A percentile compares a stretch with the other conserved stretches of the same genome.
Evolutionary conservation across 2,329 filamentous ascomycete species (phyloP).

Genomic region (Verticillium alfalfae): DNA sequence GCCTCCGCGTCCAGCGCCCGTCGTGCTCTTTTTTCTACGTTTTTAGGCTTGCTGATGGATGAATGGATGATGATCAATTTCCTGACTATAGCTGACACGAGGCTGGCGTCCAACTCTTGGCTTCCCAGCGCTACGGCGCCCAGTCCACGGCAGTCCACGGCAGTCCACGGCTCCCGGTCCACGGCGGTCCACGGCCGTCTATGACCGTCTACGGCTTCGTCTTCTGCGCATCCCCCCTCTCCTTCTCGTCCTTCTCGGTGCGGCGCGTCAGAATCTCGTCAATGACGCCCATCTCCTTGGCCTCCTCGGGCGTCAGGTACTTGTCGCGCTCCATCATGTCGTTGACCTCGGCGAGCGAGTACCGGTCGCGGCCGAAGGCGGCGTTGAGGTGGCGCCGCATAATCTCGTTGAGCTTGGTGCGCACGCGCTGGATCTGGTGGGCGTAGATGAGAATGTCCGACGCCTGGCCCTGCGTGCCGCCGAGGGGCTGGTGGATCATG

Average conservation of each 20-base stretch:
- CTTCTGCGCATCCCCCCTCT: conserved; percentile 10
- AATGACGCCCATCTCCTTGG: conserved; percentile 82
- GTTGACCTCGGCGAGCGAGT: conserved; percentile 77
- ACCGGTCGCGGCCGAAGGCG: conserved; percentile 67
- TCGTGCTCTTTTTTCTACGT: too few species aligned
- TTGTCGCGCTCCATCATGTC: conserved; percentile 96
- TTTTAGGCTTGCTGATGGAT: too few species aligned
- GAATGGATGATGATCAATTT: too few species aligned
- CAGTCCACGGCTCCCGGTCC: too few species aligned
- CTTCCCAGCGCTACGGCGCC: too few species aligned
- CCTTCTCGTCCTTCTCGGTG: conserved; percentile 23
- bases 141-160: too few species aligned
- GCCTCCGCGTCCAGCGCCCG: not conserved
- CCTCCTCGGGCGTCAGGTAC: conserved; percentile 85
- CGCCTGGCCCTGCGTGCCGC: conserved; percentile 60
- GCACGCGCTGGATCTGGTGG: conserved; percentile 86
- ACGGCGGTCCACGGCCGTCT: too few species aligned
- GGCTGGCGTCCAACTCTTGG: too few species aligned
- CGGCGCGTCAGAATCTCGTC: conserved; percentile 78
- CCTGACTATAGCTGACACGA: too few species aligned
- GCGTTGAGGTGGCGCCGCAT: conserved; percentile 82
- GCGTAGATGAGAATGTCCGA: conserved; percentile 94
- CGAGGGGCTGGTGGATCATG: conserved; percentile 95
- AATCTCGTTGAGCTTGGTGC: conserved; percentile 83
- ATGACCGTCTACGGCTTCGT: conserved; percentile 6